These are phyloP conservation scores for Cylindricascospora bacillispora DNA, from an alignment of 1,139 yeast species.

Conservation along the genomic window DNA sequence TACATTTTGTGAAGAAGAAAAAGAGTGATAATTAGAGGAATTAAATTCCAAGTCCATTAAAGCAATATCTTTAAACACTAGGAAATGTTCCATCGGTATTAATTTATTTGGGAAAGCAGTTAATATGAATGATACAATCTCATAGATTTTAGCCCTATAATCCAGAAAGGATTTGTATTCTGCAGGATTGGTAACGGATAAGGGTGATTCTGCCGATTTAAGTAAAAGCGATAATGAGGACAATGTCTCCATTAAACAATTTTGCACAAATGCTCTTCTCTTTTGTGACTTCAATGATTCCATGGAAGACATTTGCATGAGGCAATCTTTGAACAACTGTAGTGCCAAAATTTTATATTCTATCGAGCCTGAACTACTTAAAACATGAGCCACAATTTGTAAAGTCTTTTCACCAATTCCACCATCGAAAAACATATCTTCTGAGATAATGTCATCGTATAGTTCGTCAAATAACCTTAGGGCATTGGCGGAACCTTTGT, in stretches of 20 bases:
- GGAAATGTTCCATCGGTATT: slow-evolving; percentile 11
- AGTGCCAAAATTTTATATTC: slow-evolving; percentile 39
- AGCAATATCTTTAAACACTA: slow-evolving; percentile 13
- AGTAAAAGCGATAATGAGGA: slow-evolving; percentile 3
- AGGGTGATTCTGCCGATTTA: slow-evolving; percentile 9
- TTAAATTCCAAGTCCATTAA: slow-evolving; percentile 3
- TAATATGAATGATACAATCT: slow-evolving; percentile 20
- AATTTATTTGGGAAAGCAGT: slow-evolving; percentile 25
- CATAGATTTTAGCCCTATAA: slow-evolving; percentile 19
- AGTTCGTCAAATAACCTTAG: slow-evolving; percentile 62
- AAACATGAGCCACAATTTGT: slow-evolving; percentile 32
- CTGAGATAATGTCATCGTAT: slow-evolving; percentile 75
- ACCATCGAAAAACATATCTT: slow-evolving; percentile 72
- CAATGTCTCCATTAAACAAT: neutral
- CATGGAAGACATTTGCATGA: slow-evolving; percentile 41
- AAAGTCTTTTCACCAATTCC: slow-evolving; percentile 48
- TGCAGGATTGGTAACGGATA: slow-evolving; percentile 5
- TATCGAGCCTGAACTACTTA: slow-evolving; percentile 26
- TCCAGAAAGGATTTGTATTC: slow-evolving; percentile 3
- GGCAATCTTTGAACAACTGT: slow-evolving; percentile 39
- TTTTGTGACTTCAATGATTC: slow-evolving; percentile 28
- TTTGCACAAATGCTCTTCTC: slow-evolving; percentile 8
- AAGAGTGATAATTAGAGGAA: neutral
- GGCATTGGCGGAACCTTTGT: slow-evolving; percentile 44
- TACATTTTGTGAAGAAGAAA: neutral